phyloP scores from a whole-genome alignment of 495 filamentous ascomycete genomes.

The Jackrogersella minutella region DNA sequence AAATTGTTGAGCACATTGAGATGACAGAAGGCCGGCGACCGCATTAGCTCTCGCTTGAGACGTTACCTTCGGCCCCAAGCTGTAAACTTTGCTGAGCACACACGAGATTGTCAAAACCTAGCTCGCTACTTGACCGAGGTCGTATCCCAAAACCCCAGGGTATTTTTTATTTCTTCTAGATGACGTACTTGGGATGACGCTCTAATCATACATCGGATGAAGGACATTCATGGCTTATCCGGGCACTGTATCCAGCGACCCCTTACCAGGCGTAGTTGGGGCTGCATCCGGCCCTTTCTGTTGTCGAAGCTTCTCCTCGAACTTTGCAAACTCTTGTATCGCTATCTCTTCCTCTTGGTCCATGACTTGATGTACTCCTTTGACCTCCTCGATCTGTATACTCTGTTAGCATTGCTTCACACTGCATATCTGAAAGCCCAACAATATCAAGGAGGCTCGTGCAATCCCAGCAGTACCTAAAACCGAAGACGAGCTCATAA shows the following conservation, averaged over 20 bases:
- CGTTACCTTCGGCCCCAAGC: background rate
- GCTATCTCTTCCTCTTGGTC: constrained; percentile 94
- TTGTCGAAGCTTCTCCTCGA: constrained; percentile 90
- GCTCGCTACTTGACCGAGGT: constrained; percentile 23
- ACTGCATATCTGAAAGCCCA: background rate
- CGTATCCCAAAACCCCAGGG: constrained; percentile 18
- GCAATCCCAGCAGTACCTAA: background rate
- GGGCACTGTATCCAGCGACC: constrained; percentile 68
- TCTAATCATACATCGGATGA: constrained; percentile 40
- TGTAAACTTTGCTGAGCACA: constrained; percentile 14
- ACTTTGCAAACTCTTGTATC: constrained; percentile 89
- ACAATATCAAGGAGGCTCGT: background rate
- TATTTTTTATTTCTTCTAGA: constrained; percentile 25
- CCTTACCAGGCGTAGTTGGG: constrained; percentile 70
- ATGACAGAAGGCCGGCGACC: constrained; percentile 23
- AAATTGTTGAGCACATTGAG: constrained; percentile 4
- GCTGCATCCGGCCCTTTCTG: constrained; percentile 66
- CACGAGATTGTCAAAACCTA: constrained; percentile 25
- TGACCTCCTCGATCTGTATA: constrained; percentile 88
- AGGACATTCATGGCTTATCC: constrained; percentile 45
- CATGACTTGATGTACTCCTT: constrained; percentile 88
- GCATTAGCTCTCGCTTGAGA: constrained; percentile 10
- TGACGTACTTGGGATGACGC: constrained; percentile 26
- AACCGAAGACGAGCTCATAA: too few relatives aligned
- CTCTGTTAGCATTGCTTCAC: constrained; percentile 26